A percentile compares a stretch with the other conserved stretches of the same genome.
Conservation (phyloP, 306 rosid genomes). For the Begonia fuchsioides region DNA sequence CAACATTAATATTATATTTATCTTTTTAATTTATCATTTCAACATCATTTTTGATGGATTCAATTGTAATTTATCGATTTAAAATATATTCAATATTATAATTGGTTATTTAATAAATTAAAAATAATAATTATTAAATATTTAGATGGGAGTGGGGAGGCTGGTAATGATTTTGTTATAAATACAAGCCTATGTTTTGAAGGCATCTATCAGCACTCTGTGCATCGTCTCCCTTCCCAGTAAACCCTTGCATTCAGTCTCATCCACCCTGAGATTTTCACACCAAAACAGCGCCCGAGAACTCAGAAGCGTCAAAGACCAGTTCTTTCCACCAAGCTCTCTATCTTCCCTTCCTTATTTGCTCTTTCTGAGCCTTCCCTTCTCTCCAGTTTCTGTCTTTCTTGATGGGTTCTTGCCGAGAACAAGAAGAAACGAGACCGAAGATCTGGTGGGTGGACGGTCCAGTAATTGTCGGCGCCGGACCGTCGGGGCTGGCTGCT, state of each 20-base stretch:
- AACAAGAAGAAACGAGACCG: conserved; percentile 10
- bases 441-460: conserved; percentile 34
- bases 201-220: too few relatives aligned
- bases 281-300: conserved; percentile 3
- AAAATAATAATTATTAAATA: too few relatives aligned
- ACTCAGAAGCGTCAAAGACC: conserved; percentile 9
- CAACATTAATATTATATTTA: too few relatives aligned
- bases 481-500: conserved; percentile 87
- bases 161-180: too few relatives aligned
- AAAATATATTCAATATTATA: too few relatives aligned
- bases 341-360: neutral
- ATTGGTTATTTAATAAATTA: too few relatives aligned
- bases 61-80: too few relatives aligned
- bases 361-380: neutral
- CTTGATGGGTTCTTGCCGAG: conserved; percentile 45
- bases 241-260: neutral
- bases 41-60: too few relatives aligned
- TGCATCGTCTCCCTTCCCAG: too few relatives aligned
- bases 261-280: neutral
- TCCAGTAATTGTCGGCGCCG: conserved; percentile 86
- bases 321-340: neutral
- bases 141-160: too few relatives aligned
- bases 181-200: too few relatives aligned
- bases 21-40: too few relatives aligned
- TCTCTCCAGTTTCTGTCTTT: conserved; percentile 6